phyloP scores from a whole-genome alignment of 176 grass and related monocot species.

The Cocos nucifera region DNA sequence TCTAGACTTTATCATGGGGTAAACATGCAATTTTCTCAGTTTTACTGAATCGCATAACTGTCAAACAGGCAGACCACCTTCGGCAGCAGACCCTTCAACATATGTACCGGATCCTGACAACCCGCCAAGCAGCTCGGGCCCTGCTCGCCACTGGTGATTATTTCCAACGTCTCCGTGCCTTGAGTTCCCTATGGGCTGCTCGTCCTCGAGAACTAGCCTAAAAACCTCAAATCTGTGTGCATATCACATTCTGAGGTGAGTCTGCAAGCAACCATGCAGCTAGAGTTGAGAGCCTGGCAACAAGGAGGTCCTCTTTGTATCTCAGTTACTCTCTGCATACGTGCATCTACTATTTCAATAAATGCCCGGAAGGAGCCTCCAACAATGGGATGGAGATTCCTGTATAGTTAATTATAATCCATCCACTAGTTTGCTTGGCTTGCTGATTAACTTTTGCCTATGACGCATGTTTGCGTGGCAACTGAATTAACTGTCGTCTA shows the following conservation, averaged over 20 bases:
- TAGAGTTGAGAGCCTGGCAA: not conserved
- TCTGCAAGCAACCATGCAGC: not conserved
- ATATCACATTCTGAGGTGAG: not conserved
- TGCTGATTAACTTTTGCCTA: no score
- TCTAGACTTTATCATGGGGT: no score
- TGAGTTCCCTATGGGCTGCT: constrained; percentile 63
- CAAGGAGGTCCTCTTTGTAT: no score
- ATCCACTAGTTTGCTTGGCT: no score
- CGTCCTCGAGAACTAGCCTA: constrained; percentile 54
- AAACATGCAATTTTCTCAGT: constrained; percentile 1
- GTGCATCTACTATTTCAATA: no score
- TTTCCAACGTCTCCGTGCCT: constrained; percentile 68
- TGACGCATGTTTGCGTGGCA: no score
- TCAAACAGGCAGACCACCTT: constrained; percentile 70
- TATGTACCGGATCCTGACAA: constrained; percentile 69
- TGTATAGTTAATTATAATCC: no score
- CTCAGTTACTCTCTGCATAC: no score
- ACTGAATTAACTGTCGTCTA: no score
- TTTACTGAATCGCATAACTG: not conserved
- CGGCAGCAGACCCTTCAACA: constrained; percentile 47
- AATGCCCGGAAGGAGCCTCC: no score
- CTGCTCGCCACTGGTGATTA: constrained; percentile 76
- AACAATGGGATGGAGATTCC: no score
- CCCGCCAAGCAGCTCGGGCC: constrained; percentile 62
- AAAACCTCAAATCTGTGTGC: not conserved